A percentile compares a stretch with the other conserved stretches of the same genome.
Evolutionary conservation across 108 stramenopile genomes (phyloP).

Genomic region (Skeletonema costatum): DNA sequence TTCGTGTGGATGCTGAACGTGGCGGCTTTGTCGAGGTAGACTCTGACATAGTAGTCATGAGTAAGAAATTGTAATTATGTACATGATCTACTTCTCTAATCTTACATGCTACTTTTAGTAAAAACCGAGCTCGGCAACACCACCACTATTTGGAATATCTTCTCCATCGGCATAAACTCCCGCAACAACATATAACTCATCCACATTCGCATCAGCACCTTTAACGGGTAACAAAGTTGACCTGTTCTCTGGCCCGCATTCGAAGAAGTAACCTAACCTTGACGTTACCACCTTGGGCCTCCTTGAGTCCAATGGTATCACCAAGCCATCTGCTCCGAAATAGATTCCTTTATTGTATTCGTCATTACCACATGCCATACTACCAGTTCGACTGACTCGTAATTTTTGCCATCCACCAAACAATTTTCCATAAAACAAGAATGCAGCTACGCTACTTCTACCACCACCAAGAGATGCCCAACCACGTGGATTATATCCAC

Average conservation of each 20-base stretch:
- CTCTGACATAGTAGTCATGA: conserved; percentile 54
- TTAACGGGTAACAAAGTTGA: conserved; percentile 45
- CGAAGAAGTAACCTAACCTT: conserved; percentile 71
- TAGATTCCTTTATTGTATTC: conserved; percentile 62
- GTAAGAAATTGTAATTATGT: conserved; percentile 43
- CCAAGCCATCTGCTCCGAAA: conserved; percentile 67
- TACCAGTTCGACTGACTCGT: conserved; percentile 66
- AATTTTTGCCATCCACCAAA: conserved; percentile 56
- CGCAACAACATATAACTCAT: conserved; percentile 61
- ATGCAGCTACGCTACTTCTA: conserved; percentile 59
- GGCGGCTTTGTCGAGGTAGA: conserved; percentile 59
- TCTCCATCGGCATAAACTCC: conserved; percentile 66
- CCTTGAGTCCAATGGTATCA: conserved; percentile 52
- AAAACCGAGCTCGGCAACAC: conserved; percentile 50
- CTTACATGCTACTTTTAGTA: conserved; percentile 11
- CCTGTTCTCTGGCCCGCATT: conserved; percentile 55
- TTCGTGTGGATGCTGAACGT: conserved; percentile 52
- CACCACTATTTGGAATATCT: conserved; percentile 74
- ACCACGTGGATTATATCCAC: conserved; percentile 79
- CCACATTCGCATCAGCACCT: conserved; percentile 34
- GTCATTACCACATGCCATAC: conserved; percentile 73
- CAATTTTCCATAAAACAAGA: conserved; percentile 57
- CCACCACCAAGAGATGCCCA: conserved; percentile 66
- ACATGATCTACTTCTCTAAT: not conserved
- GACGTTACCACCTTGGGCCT: conserved; percentile 41